A percentile compares a stretch with the other conserved stretches of the same genome.
phyloP scores from a whole-genome alignment of 192 early-diverging fungal species.

The Spizellomyces sp. region DNA sequence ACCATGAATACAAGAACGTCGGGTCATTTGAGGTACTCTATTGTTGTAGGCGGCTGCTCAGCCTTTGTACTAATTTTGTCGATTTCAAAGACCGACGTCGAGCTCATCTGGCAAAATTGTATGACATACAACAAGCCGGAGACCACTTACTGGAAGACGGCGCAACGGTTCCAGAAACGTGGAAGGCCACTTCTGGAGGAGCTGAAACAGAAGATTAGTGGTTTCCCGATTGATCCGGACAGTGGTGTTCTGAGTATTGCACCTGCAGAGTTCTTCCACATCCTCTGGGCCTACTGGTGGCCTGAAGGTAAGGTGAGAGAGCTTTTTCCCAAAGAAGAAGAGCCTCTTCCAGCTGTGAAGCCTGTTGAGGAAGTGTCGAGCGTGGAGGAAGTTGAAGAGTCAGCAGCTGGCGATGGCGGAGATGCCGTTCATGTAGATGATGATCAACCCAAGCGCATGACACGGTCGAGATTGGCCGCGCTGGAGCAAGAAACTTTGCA shows the following conservation, averaged over 20 bases:
- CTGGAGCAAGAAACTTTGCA: not conserved
- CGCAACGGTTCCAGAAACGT: constrained; percentile 52
- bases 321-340: constrained; percentile 18
- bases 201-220: constrained; percentile 14
- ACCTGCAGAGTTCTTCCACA: constrained; percentile 2
- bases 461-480: constrained; percentile 14
- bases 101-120: constrained; percentile 73
- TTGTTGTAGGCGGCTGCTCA: constrained; percentile 38
- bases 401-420: not conserved
- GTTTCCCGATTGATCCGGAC: constrained; percentile 30
- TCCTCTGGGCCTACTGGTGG: constrained; percentile 19
- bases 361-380: not conserved
- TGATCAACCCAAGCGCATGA: not conserved
- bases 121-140: constrained; percentile 75
- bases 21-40: constrained; percentile 44
- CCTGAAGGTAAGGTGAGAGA: constrained; percentile 16
- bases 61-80: not conserved
- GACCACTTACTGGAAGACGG: constrained; percentile 71
- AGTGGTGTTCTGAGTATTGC: constrained; percentile 30
- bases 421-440: constrained; percentile 1
- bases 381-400: not conserved
- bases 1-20: constrained; percentile 58
- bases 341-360: not conserved
- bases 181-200: constrained; percentile 24
- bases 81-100: constrained; percentile 59